Evolutionary conservation across 495 filamentous ascomycete genomes (phyloP).

Genomic region (Pyronema domesticum): DNA sequence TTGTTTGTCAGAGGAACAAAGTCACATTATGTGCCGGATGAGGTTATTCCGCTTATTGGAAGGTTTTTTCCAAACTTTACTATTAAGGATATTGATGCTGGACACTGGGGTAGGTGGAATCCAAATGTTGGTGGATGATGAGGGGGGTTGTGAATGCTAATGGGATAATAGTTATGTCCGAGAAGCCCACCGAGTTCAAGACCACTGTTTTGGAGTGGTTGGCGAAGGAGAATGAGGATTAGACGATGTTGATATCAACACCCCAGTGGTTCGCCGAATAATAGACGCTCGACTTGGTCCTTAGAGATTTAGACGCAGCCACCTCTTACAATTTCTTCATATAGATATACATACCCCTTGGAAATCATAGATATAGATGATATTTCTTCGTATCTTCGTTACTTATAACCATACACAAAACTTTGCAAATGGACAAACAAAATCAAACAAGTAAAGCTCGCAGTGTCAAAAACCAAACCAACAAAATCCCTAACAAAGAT

Average conservation of each 20-base stretch:
- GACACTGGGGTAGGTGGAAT: slow-evolving; percentile 49
- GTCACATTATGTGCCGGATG: slow-evolving; percentile 73
- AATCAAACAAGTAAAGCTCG: too few relatives aligned
- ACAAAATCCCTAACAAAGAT: too few relatives aligned
- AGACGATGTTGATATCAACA: not conserved
- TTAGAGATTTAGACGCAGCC: too few relatives aligned
- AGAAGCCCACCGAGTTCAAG: slow-evolving; percentile 75
- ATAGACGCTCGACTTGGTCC: too few relatives aligned
- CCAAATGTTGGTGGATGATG: not conserved
- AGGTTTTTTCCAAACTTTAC: slow-evolving; percentile 73
- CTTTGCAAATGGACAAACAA: too few relatives aligned
- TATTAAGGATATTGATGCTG: slow-evolving; percentile 65
- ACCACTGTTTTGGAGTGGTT: slow-evolving; percentile 37
- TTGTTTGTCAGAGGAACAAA: slow-evolving; percentile 70
- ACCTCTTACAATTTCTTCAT: too few relatives aligned
- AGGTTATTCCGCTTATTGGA: slow-evolving; percentile 72
- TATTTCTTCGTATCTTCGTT: too few relatives aligned
- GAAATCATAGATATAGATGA: too few relatives aligned
- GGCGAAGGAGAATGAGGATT: not conserved
- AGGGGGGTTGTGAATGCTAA: not conserved
- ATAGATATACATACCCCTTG: too few relatives aligned
- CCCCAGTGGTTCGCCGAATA: too few relatives aligned
- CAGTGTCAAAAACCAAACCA: too few relatives aligned
- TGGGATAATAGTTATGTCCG: slow-evolving; percentile 48
- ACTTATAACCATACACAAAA: too few relatives aligned